These are phyloP conservation scores for Nicotiana rustica DNA, from an alignment of 305 asterid species.

Conservation along the genomic window DNA sequence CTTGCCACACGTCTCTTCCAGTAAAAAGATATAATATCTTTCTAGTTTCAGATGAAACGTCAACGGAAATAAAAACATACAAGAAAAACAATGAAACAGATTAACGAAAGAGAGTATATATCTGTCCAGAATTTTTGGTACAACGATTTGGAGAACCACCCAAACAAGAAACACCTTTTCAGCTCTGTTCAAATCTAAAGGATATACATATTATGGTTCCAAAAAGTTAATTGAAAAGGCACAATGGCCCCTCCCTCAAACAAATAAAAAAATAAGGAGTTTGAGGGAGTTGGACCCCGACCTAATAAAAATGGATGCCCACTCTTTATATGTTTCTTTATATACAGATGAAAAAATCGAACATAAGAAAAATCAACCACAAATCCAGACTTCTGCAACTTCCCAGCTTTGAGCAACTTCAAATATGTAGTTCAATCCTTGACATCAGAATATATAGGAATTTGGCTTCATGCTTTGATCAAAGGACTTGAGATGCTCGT, in stretches of 20 bases:
- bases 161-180: no score
- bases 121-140: neutral
- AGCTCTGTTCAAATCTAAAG: neutral
- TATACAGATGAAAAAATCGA: neutral
- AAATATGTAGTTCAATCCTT: slow-evolving; percentile 14
- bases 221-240: neutral
- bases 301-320: slow-evolving; percentile 30
- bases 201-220: neutral
- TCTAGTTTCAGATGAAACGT: neutral
- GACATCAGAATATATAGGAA: neutral
- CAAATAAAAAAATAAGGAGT: neutral
- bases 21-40: no score
- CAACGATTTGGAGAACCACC: neutral
- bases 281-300: slow-evolving; percentile 28
- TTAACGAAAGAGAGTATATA: neutral
- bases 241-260: neutral
- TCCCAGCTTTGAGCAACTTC: slow-evolving; percentile 18
- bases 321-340: neutral
- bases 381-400: slow-evolving; percentile 15
- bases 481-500: slow-evolving; percentile 25
- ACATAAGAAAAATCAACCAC: slow-evolving; percentile 6
- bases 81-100: neutral
- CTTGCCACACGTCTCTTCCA: neutral
- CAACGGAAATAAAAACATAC: neutral
- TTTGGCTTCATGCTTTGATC: slow-evolving; percentile 22